Conservation (phyloP, 2,329 filamentous ascomycete genomes). For the Trichoderma koningiopsis region DNA sequence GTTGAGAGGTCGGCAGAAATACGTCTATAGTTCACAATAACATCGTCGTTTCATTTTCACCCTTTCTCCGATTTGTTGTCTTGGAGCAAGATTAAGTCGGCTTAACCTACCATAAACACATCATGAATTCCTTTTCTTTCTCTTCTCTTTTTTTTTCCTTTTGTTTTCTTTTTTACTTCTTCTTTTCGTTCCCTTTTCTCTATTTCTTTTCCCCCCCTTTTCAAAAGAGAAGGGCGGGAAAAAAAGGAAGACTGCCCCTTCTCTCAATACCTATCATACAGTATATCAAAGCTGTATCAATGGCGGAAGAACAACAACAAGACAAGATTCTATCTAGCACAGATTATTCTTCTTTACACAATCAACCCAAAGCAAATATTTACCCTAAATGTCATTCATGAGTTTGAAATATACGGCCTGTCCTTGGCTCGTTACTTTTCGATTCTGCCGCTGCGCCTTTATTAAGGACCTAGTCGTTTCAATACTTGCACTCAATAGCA, state of each 20-base stretch:
- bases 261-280: neutral
- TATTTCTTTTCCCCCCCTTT: too few species aligned
- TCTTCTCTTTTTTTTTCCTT: neutral
- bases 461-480: neutral
- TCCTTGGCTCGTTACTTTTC: neutral
- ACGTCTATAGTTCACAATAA: neutral
- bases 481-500: neutral
- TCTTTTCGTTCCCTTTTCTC: neutral
- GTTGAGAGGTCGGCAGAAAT: neutral
- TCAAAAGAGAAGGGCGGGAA: neutral
- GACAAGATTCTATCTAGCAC: neutral
- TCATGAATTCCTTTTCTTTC: neutral
- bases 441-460: neutral
- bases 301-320: neutral
- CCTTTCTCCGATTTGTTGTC: neutral
- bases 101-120: neutral
- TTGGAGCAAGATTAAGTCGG: neutral
- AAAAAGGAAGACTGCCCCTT: neutral
- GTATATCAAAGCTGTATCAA: neutral
- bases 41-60: too few species aligned
- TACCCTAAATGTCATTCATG: neutral
- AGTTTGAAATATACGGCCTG: neutral
- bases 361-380: neutral
- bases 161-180: neutral
- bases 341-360: neutral